Base-by-base conservation (phyloP, 1,139 yeast genomes). In the Debaryomyces psychrophilus region DNA sequence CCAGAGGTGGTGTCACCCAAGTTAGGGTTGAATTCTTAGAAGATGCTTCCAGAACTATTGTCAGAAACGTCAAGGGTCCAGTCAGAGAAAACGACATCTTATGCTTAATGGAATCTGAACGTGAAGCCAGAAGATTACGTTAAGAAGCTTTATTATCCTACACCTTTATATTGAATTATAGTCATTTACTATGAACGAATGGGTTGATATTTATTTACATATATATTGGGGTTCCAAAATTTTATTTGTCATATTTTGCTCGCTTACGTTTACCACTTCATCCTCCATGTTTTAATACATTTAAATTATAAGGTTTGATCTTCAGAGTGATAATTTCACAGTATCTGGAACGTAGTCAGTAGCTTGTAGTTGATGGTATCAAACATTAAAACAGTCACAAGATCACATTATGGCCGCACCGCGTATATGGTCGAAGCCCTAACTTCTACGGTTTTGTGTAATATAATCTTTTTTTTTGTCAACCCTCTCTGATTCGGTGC, bases 1-100 rank as follows among this genome's bases (percentile, higher is more conserved):
- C 97, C 76, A 92, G 98, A 84, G 99, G 99, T 87, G 98, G 98
- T 87, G 99, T 93, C 79, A 93, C 98, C 79, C 99, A 93, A 82
- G 98, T 93, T 77, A 92, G 99, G 81, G 98, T 93, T 70, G 98
- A 93, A 81, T 93, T 93, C 87, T 85, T 93, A 77, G 98, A 93
- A 77, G 99, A 93, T 77, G 82, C 95, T 69, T 82, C 96, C 77
- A 90, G 98, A 87, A 88, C 96, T 71, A 92, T 93, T 72, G 97
- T 93, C 83, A 90, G 99, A 87, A 93, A 93, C 85, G 99, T 93
- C 79, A 93, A 86, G 84, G 99, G 99, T 70, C 97, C 99, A 77
- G 98, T 92, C 76, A 90, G 98, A 82, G 98, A 92, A 81, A 90
- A 93, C 81, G 99, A 93, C 79, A 90, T 93, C 80, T 87, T 93